Evolutionary conservation across 148 eudicot genomes (phyloP), one percentile per base, ranked within the genome.

Genomic region (Diospyros kaki): DNA sequence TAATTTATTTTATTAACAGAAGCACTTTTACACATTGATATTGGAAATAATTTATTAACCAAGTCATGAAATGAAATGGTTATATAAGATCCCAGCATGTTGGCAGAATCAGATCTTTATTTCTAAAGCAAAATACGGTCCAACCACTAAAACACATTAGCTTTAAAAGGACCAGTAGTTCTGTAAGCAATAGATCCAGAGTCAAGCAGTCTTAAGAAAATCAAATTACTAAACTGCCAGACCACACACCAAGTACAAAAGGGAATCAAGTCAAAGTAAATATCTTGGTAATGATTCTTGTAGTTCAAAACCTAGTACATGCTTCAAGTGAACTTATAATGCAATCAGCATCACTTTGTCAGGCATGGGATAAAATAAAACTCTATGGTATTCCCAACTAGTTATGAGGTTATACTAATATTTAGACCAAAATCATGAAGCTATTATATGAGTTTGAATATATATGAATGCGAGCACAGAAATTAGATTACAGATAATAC

Each of bases 341-440:
- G 53, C 74, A 59, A 46, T 59, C 60, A 43, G 4, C 52, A 71
- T 58, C 64, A 28, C n/a, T 60, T 72, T 58, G 2, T 72, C 64
- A 4, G 11, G 55, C 64, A 60, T 45, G 46, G 43, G 3, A 58
- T 38, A 18, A 58, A 17, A 18, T 11, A 17, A 12, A 17, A 11
- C 8, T 28, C 28, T 28, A 28, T 28, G 28, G 28, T 28, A 28
- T 0, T 28, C 28, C 28, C 28, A 28, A 28, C 0, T 28, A 28
- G 28, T 28, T 28, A 28, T 28, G 28, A 28, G 28, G 28, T 28
- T 28, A 28, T 28, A 28, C 28, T 28, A 28, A 28, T 28, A 28
- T 28, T 28, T 28, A 28, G 28, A 28, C 28, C 28, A 28, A 28
- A 28, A 28, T 28, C 28, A 28, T 28, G 28, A 28, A 28, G 28